Conservation (phyloP, 805 yeast species). For the Nakazawaea populi region DNA sequence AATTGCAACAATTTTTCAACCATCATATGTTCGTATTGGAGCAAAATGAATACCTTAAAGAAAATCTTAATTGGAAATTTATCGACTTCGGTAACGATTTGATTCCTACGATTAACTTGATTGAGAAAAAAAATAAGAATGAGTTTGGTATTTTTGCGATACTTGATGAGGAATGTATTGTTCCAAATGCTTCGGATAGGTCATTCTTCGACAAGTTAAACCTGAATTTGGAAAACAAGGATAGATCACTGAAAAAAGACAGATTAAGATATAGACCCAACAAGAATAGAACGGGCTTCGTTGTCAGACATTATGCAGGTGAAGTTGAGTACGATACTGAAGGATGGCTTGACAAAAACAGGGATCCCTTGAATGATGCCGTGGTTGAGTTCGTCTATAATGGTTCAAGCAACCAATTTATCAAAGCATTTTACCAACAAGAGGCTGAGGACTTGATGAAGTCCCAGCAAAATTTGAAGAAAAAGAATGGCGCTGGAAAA, state of each 20-base stretch:
- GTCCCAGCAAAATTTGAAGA: constrained; percentile 17
- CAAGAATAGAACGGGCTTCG: constrained; percentile 69
- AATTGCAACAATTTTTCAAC: constrained; percentile 54
- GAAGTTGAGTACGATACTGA: constrained; percentile 89
- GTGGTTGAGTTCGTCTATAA: constrained; percentile 47
- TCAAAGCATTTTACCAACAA: constrained; percentile 47
- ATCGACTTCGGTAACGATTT: constrained; percentile 93
- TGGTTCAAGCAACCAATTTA: constrained; percentile 49
- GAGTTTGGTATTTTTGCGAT: constrained; percentile 75
- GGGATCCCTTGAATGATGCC: constrained; percentile 84
- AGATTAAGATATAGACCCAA: constrained; percentile 60
- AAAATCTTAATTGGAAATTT: constrained; percentile 61
- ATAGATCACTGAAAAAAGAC: constrained; percentile 14
- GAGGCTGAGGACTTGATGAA: constrained; percentile 18
- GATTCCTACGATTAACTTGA: constrained; percentile 89
- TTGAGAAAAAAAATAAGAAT: constrained; percentile 60
- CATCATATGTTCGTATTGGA: constrained; percentile 57
- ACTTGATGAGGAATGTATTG: constrained; percentile 90
- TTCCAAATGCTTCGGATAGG: constrained; percentile 83
- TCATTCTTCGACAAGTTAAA: constrained; percentile 79
- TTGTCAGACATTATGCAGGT: constrained; percentile 91
- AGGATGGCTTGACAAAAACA: constrained; percentile 92
- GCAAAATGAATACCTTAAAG: constrained; percentile 54
- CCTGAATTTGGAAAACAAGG: constrained; percentile 50
- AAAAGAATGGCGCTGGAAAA: constrained; percentile 13